Conservation (phyloP, 331 rosid genomes). For the Pyracantha coccinea region DNA sequence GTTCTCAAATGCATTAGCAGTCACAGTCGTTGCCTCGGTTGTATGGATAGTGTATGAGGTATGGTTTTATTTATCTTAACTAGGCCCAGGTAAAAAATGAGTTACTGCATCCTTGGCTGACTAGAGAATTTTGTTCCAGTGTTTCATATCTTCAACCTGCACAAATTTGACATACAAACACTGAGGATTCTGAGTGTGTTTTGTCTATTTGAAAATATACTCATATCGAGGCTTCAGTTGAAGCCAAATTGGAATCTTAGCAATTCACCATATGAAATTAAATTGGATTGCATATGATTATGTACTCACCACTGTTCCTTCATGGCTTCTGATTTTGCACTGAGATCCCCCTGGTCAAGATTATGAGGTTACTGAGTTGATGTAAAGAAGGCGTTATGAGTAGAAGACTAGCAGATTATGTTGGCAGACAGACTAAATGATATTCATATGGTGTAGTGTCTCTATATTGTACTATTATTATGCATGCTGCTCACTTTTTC, state of each 20-base stretch:
- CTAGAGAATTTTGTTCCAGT: not conserved
- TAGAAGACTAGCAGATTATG: too few species aligned
- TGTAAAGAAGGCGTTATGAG: too few species aligned
- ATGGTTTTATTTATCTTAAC: constrained; percentile 11
- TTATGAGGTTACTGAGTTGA: too few species aligned
- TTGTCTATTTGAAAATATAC: not conserved
- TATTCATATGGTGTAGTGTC: too few species aligned
- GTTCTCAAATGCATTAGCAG: constrained; percentile 90
- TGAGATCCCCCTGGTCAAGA: not conserved
- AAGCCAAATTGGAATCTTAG: not conserved
- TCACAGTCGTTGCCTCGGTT: constrained; percentile 71
- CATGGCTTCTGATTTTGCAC: not conserved
- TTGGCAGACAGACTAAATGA: too few species aligned
- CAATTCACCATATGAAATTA: not conserved
- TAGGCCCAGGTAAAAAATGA: not conserved
- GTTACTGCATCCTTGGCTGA: not conserved
- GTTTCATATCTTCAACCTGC: not conserved
- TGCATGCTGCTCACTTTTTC: not conserved
- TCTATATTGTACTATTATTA: too few species aligned
- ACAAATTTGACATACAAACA: not conserved
- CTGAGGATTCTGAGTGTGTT: not conserved
- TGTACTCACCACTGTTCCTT: not conserved
- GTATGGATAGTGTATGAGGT: constrained; percentile 96
- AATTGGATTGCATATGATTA: not conserved
- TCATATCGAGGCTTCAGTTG: not conserved